Conservation (phyloP, 23 red algal genomes). For the Porphyridium purpureum region DNA sequence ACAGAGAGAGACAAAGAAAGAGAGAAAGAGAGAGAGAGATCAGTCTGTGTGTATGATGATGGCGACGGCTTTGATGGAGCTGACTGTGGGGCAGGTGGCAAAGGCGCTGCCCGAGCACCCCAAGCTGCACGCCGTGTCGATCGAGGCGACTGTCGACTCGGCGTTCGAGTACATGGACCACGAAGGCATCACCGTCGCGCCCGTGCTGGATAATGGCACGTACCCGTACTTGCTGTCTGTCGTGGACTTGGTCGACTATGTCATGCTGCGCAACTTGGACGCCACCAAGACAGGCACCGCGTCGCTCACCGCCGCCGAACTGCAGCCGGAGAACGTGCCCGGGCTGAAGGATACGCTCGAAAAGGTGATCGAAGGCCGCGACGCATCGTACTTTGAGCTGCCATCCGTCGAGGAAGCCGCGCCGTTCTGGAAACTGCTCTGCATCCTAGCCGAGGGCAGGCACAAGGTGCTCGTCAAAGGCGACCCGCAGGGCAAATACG, state of each 20-base stretch:
- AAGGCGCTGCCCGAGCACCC: background rate
- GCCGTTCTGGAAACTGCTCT: background rate
- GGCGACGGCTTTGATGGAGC: no score
- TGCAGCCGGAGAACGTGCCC: background rate
- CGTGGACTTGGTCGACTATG: background rate
- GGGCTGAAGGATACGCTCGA: background rate
- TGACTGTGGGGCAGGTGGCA: background rate
- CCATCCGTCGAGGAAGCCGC: background rate
- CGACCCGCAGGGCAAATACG: background rate
- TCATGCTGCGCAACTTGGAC: background rate
- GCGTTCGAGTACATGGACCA: background rate
- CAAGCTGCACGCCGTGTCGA: background rate
- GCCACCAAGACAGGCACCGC: background rate
- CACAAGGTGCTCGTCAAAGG: slow-evolving; percentile 1
- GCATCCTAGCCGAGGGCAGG: background rate
- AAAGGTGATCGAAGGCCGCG: background rate
- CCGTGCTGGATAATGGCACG: background rate
- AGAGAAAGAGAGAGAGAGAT: background rate
- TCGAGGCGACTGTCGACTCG: background rate
- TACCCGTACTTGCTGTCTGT: background rate
- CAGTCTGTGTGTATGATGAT: background rate
- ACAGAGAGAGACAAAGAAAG: background rate
- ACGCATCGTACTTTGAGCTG: background rate
- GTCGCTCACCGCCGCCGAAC: no score
- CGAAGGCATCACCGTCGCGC: background rate